Base-by-base conservation (phyloP, 225 moss, liverwort and hornwort genomes). In the Antitrichia curtipendula region DNA sequence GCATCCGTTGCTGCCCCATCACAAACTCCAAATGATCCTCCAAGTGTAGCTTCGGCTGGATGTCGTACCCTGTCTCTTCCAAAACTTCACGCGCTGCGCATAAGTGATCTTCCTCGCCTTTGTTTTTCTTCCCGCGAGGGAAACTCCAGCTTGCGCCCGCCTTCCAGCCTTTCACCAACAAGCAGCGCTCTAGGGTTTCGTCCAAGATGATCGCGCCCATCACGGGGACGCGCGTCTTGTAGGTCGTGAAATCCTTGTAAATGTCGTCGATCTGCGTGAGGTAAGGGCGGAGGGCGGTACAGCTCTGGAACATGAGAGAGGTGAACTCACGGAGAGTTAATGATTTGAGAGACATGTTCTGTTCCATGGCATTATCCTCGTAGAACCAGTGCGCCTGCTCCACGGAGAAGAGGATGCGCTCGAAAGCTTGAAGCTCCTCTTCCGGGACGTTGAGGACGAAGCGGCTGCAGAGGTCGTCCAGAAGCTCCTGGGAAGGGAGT, bases 331-430 rank as follows among this genome's bases (percentile, higher is more conserved):
- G 97, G 36, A 99, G 94, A 6, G 94, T 90, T 66, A 99, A 81
- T 31, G 94, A 92, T 88, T 99, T 99, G 16, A 99, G 86, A 49
- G 95, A 81, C 52, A 86, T 83, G 84, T 96, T 95, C 88, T 99
- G 99, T 83, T 99, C 99, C 98, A 99, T 97, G 19, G 98, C 94
- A 58, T 99, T 97, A 76, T 99, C 99, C 77, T 99, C 97, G 43
- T 99, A 97, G 47, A 99, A 99, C 99, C 99, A 99, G 94, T 97
- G 99, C 54, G 99, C 99, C 85, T 99, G 97, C 93, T 99, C 99
- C 69, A 99, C 95, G 9, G 94, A 94, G 82, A 99, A 99, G 45
- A 99, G 82, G 75, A 99, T 96, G 84, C 99, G 94, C 87, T 99
- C 99, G 60, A 99, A 99, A 3, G 99, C 95, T 60, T 95, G 97